These are phyloP conservation scores for Ustilago loliicola DNA, from an alignment of 1,284 basidiomycete species.

Conservation along the genomic window DNA sequence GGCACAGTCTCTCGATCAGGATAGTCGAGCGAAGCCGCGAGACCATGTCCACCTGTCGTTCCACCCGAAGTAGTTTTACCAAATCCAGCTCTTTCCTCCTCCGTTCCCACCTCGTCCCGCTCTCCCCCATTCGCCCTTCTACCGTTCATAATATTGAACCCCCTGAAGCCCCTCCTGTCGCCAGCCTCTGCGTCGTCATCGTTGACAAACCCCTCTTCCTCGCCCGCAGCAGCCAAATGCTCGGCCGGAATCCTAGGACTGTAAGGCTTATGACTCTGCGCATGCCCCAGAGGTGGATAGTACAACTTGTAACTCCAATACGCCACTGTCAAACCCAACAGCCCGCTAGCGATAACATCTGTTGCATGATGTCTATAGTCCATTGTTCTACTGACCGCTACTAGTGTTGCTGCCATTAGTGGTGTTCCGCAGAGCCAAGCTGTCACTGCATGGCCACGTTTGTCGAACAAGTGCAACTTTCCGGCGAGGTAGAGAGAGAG, in stretches of 20 bases:
- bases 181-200: neutral
- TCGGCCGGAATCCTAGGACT: slow-evolving; percentile 48
- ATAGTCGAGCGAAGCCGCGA: slow-evolving; percentile 27
- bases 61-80: slow-evolving; percentile 1
- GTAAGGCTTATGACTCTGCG: slow-evolving; percentile 58
- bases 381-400: slow-evolving; percentile 78
- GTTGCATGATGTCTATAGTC: slow-evolving; percentile 72
- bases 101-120: neutral
- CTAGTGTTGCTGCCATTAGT: slow-evolving; percentile 82
- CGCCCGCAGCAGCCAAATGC: slow-evolving; percentile 13
- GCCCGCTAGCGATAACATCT: slow-evolving; percentile 82
- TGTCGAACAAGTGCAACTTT: slow-evolving; percentile 91
- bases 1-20: slow-evolving; percentile 43
- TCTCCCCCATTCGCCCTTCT: neutral
- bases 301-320: slow-evolving; percentile 72
- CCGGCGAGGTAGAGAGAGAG: slow-evolving; percentile 81
- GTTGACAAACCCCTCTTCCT: neutral
- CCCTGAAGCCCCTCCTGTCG: slow-evolving; percentile 4
- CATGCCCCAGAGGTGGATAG: slow-evolving; percentile 50
- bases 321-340: slow-evolving; percentile 80
- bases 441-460: slow-evolving; percentile 83
- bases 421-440: slow-evolving; percentile 86
- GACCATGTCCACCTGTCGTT: neutral
- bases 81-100: slow-evolving; percentile 10
- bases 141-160: slow-evolving; percentile 13